Evolutionary conservation across 225 moss, liverwort and hornwort genomes (phyloP).

Genomic region (Marchantia polymorpha): DNA sequence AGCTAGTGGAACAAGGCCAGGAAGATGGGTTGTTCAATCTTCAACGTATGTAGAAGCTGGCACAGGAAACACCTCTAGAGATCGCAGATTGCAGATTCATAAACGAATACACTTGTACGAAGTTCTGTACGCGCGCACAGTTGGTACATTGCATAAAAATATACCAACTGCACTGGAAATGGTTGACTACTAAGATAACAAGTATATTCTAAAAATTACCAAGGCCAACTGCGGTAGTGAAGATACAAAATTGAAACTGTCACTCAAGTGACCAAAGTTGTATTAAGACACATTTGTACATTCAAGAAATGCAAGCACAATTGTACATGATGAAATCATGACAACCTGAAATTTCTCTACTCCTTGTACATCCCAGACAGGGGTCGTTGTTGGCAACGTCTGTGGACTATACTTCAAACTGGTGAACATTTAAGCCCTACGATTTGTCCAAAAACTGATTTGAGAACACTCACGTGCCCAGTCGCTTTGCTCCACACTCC

Average conservation of each 20-base stretch:
- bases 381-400: constrained; percentile 1
- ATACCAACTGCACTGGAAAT: no score
- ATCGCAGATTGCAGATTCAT: no score
- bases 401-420: constrained; percentile 2
- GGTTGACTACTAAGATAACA: no score
- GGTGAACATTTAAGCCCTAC: constrained; percentile 9
- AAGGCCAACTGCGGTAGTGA: neutral
- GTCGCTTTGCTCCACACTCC: constrained; percentile 97
- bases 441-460: neutral
- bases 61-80: neutral
- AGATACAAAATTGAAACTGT: neutral
- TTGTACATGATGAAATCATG: neutral
- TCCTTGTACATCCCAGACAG: neutral
- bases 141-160: no score
- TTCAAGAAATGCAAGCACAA: neutral
- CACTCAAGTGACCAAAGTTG: neutral
- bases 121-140: no score
- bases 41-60: neutral
- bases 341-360: neutral
- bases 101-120: no score
- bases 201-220: neutral
- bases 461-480: constrained; percentile 52
- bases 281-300: constrained; percentile 21
- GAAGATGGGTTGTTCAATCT: neutral
- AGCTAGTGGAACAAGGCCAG: constrained; percentile 5